These are phyloP conservation scores for Fusarium xyrophilum DNA, from an alignment of 2,329 filamentous ascomycete genomes.

Conservation along the genomic window DNA sequence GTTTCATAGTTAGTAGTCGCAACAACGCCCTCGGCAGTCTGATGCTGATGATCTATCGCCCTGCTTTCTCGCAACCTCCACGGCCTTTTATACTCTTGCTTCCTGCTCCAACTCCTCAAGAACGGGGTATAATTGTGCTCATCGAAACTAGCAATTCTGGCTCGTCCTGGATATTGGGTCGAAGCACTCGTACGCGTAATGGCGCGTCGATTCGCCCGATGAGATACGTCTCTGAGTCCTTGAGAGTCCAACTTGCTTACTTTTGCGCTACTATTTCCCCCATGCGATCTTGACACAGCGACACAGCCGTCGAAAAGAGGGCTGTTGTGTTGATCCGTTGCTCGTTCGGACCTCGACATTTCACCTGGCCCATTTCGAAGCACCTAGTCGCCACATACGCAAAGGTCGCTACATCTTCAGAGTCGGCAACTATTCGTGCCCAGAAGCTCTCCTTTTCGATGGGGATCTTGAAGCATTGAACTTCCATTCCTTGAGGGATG, in stretches of 20 bases:
- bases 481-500: fast-evolving
- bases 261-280: not conserved
- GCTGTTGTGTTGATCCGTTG: fast-evolving
- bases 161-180: fast-evolving
- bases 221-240: not conserved
- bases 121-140: fast-evolving
- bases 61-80: not conserved
- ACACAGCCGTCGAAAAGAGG: fast-evolving
- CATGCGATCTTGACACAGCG: fast-evolving
- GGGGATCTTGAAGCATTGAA: fast-evolving
- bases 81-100: fast-evolving
- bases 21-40: not conserved
- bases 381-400: fast-evolving
- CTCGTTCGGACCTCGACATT: fast-evolving
- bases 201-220: fast-evolving
- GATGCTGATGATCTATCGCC: not conserved
- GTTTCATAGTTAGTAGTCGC: fast-evolving
- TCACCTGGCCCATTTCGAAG: fast-evolving
- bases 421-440: not conserved
- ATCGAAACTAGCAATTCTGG: fast-evolving
- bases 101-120: not conserved
- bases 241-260: fast-evolving
- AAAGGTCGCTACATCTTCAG: fast-evolving
- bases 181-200: fast-evolving
- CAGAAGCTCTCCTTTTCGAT: not conserved